phyloP scores from a whole-genome alignment of 805 yeast genomes.

The Metschnikowia kunwiensis region DNA sequence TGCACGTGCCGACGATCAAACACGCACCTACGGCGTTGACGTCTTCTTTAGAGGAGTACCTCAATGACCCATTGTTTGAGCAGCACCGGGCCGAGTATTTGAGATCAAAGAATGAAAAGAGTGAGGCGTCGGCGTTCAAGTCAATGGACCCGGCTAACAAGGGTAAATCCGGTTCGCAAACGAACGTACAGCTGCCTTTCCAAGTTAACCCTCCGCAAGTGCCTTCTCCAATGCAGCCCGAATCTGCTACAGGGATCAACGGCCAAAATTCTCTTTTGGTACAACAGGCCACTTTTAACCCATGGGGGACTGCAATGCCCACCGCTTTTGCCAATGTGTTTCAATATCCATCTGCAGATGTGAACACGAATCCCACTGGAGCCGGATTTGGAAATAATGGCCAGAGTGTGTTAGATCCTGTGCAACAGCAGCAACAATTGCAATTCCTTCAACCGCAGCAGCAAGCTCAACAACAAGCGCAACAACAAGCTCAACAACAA shows the following conservation, averaged over 20 bases:
- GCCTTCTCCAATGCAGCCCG: too few relatives aligned
- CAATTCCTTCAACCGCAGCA: constrained; percentile 1
- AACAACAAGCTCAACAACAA: constrained; percentile 14
- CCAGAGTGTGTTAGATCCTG: constrained; percentile 16
- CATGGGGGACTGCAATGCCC: constrained; percentile 32
- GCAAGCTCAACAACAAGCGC: constrained; percentile 10
- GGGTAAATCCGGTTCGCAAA: not conserved
- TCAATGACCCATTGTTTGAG: constrained; percentile 84
- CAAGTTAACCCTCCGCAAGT: not conserved
- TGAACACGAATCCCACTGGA: constrained; percentile 43
- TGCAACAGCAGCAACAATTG: constrained; percentile 14
- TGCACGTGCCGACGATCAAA: constrained; percentile 91
- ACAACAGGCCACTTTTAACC: constrained; percentile 39
- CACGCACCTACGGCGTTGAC: constrained; percentile 97
- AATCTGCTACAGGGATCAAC: not conserved
- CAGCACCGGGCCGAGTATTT: constrained; percentile 72
- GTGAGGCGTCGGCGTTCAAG: not conserved
- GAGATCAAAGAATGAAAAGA: constrained; percentile 55
- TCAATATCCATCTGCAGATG: constrained; percentile 9
- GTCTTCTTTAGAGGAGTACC: constrained; percentile 79
- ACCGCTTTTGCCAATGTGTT: constrained; percentile 7
- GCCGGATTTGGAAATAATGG: constrained; percentile 59
- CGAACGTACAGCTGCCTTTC: constrained; percentile 2
- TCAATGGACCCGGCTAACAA: not conserved
- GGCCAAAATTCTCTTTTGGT: constrained; percentile 25